Evolutionary conservation across 495 filamentous ascomycete species (phyloP), one percentile per base, ranked within the genome.

Genomic region (Neurospora africana): DNA sequence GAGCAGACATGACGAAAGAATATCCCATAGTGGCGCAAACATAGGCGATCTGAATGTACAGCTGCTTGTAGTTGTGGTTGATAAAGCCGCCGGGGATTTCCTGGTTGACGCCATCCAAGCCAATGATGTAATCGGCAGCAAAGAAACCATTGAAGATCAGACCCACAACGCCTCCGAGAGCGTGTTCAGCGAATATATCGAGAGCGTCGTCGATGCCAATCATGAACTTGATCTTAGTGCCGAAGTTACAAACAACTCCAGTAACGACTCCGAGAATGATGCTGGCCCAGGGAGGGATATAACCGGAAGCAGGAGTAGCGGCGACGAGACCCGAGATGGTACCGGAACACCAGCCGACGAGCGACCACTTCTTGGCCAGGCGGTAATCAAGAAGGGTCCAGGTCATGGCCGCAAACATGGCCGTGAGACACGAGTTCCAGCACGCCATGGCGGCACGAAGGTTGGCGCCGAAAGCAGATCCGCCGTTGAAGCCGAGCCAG

Each of bases 171-270:
- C 95, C 95, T 68, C 94, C 94, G 76, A 99, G 86, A 71, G 91
- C 94, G 90, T 99, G 95, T 85, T 98, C 96, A 76, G 95, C 95
- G 83, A 98, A 95, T 75, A 99, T 93, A 83, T 99, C 95, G 89
- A 99, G 92, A 47, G 93, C 90, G 83, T 99, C 95, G 81, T 99
- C 95, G 76, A 99, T 97, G 75, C 89, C 86, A 79, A 99, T 86
- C 83, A 93, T 91, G 87, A 95, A 98, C 84, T 99, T 99, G 84
- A 98, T 85, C 87, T 99, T 99, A 74, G 95, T 99, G 69, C 90
- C 84, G 83, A 97, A 97, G 84, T 99, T 99, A 87, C 91, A 94
- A 43, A 93, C 87, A 69, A 95, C 83, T 69, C 93, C 93, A 37
- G 95, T 91, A 10, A 91, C 89, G 68, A 98, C 84, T 69, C 96